A percentile compares a stretch with the other conserved stretches of the same genome.
Evolutionary conservation across 176 grass and related monocot species (phyloP).

Genomic region (Saccharum spontaneum): DNA sequence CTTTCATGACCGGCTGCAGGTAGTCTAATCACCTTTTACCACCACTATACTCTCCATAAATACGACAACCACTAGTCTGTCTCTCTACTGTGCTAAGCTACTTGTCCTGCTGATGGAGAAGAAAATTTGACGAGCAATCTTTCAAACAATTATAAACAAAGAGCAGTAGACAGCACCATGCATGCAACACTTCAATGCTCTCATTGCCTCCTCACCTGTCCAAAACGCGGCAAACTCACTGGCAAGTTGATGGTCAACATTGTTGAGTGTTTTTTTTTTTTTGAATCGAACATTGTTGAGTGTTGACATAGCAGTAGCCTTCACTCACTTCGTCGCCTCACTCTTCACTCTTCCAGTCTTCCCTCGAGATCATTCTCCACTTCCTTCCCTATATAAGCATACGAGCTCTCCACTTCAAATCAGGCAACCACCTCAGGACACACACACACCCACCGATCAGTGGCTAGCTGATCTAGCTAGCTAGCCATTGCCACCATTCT

Average conservation of each 20-base stretch:
- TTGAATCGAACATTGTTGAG: not conserved
- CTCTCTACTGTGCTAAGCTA: not conserved
- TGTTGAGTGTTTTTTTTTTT: not conserved
- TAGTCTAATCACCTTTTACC: not conserved
- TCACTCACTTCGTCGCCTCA: not conserved
- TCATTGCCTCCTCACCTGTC: conserved; percentile 22
- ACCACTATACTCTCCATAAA: not conserved
- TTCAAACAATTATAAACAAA: not conserved
- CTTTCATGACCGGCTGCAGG: too few species aligned
- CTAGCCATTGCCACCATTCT: not conserved
- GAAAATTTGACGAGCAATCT: not conserved
- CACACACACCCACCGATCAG: not conserved
- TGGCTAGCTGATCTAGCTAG: not conserved
- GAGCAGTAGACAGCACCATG: not conserved
- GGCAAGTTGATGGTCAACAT: conserved; percentile 12
- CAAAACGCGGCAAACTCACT: conserved; percentile 32
- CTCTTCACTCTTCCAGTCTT: not conserved
- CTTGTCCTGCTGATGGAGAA: not conserved
- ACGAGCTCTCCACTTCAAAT: conserved; percentile 1
- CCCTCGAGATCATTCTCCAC: not conserved
- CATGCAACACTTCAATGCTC: conserved; percentile 15
- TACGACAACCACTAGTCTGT: not conserved
- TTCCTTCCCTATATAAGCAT: conserved; percentile 21
- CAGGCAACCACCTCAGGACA: not conserved
- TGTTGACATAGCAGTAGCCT: not conserved